These are phyloP conservation scores for Fraxinus albicans DNA, from an alignment of 305 asterid species.

Conservation along the genomic window DNA sequence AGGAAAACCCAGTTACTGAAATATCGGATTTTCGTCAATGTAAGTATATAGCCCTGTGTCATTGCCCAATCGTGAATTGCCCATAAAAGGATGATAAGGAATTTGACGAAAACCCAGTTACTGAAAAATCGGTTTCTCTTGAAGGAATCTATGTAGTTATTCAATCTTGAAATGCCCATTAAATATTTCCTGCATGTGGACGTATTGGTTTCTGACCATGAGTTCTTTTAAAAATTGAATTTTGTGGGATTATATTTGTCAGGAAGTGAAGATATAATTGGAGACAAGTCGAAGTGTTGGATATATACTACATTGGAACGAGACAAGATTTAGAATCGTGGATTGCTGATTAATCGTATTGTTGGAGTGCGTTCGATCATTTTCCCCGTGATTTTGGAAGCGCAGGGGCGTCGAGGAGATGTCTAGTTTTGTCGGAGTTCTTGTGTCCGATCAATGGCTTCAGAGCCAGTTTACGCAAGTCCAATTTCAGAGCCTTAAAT, in stretches of 20 bases:
- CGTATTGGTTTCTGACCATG: neutral
- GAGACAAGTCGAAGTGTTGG: neutral
- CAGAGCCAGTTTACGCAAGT: conserved; percentile 96
- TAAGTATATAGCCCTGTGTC: neutral
- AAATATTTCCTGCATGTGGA: neutral
- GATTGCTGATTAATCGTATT: neutral
- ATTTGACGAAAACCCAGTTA: neutral
- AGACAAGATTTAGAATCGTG: neutral
- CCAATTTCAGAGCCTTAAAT: conserved; percentile 81
- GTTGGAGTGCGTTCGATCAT: neutral
- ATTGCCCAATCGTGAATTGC: neutral
- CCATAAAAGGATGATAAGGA: neutral
- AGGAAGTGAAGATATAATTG: neutral
- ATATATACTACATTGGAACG: neutral
- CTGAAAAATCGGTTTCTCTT: neutral
- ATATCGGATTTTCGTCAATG: neutral
- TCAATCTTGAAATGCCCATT: neutral
- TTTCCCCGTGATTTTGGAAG: conserved; percentile 49
- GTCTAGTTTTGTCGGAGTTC: conserved; percentile 81
- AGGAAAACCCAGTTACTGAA: neutral
- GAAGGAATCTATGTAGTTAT: neutral
- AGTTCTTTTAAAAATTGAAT: neutral
- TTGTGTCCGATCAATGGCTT: conserved; percentile 95
- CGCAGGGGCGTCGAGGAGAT: conserved; percentile 49
- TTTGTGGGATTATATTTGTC: neutral